A percentile compares a stretch with the other conserved stretches of the same genome.
These are phyloP conservation scores for Cladosporium sp. DNA, from an alignment of 2,329 filamentous ascomycete genomes.

Conservation along the genomic window DNA sequence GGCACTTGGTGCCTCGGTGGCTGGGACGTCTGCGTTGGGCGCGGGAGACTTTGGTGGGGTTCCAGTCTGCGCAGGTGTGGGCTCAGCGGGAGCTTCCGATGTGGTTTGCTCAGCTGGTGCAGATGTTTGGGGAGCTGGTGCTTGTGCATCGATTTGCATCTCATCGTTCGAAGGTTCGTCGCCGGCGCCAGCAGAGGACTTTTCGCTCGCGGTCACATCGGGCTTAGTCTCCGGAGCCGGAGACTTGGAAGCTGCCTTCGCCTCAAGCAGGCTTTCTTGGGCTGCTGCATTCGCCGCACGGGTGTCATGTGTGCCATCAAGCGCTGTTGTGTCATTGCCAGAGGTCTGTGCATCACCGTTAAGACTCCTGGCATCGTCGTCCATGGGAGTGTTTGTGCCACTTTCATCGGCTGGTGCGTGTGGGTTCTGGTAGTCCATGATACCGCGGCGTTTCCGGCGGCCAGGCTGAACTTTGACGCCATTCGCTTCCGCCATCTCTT, in stretches of 20 bases:
- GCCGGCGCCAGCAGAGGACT: slow-evolving; percentile 15
- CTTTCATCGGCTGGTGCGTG: slow-evolving; percentile 48
- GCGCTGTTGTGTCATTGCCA: slow-evolving; percentile 19
- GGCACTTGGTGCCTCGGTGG: not conserved
- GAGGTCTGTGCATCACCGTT: slow-evolving; percentile 23
- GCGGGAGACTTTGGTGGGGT: slow-evolving; percentile 17
- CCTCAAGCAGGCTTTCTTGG: slow-evolving; percentile 19
- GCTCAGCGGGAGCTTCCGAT: slow-evolving; percentile 25
- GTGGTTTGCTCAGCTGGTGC: not conserved
- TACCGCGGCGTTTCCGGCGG: slow-evolving; percentile 47
- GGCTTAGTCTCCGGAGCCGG: slow-evolving; percentile 11
- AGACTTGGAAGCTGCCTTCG: slow-evolving; percentile 20
- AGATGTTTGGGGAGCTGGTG: not conserved
- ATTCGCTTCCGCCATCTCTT: slow-evolving; percentile 68
- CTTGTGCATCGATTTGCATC: slow-evolving; percentile 19
- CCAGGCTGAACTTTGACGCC: slow-evolving; percentile 57
- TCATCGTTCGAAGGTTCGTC: slow-evolving; percentile 33
- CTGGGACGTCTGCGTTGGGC: slow-evolving; percentile 5
- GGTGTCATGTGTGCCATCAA: slow-evolving; percentile 21
- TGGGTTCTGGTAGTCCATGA: slow-evolving; percentile 56
- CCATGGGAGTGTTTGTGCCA: slow-evolving; percentile 37
- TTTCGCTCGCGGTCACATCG: slow-evolving; percentile 7
- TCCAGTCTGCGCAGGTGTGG: slow-evolving; percentile 23
- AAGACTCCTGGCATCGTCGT: slow-evolving; percentile 25
- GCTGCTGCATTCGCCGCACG: slow-evolving; percentile 19